phyloP scores from a whole-genome alignment of 1,139 yeast species.

The Candida pseudocylindracea region DNA sequence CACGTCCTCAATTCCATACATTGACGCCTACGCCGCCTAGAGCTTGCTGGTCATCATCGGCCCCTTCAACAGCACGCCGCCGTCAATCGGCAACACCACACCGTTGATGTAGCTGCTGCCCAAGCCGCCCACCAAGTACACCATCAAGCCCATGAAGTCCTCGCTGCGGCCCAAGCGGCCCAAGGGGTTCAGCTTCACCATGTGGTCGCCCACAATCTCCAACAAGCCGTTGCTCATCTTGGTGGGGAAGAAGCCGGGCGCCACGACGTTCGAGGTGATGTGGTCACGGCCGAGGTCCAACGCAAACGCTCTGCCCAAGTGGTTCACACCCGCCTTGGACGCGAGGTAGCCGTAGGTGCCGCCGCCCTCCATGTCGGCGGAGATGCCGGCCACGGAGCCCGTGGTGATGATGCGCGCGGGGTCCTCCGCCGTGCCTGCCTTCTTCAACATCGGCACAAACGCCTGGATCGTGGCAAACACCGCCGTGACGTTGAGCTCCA shows the following conservation, averaged over 20 bases:
- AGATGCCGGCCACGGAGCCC: slow-evolving; percentile 34
- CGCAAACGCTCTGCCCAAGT: slow-evolving; percentile 43
- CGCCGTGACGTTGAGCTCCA: slow-evolving; percentile 46
- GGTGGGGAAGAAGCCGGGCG: slow-evolving; percentile 65
- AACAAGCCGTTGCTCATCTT: slow-evolving; percentile 56
- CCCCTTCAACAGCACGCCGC: slow-evolving; percentile 23
- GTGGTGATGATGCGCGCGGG: slow-evolving; percentile 48
- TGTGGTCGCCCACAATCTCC: slow-evolving; percentile 26
- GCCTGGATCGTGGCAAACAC: slow-evolving; percentile 47
- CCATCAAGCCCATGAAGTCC: slow-evolving; percentile 35
- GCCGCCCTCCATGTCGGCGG: slow-evolving; percentile 19
- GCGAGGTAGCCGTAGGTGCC: slow-evolving; percentile 55
- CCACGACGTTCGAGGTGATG: slow-evolving; percentile 44
- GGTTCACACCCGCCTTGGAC: slow-evolving; percentile 61
- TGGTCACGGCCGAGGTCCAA: slow-evolving; percentile 42
- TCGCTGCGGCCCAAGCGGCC: slow-evolving; percentile 38
- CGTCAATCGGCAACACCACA: slow-evolving; percentile 52
- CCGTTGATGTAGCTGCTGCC: slow-evolving; percentile 50
- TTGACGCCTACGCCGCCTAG: no score
- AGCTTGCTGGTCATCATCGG: no score
- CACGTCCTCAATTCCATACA: no score
- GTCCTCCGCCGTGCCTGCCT: slow-evolving; percentile 30
- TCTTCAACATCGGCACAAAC: slow-evolving; percentile 32
- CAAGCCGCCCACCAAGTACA: slow-evolving; percentile 30
- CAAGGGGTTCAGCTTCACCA: slow-evolving; percentile 32